phyloP scores from a whole-genome alignment of 257 asterid species.

The Fraxinus cuspidata region DNA sequence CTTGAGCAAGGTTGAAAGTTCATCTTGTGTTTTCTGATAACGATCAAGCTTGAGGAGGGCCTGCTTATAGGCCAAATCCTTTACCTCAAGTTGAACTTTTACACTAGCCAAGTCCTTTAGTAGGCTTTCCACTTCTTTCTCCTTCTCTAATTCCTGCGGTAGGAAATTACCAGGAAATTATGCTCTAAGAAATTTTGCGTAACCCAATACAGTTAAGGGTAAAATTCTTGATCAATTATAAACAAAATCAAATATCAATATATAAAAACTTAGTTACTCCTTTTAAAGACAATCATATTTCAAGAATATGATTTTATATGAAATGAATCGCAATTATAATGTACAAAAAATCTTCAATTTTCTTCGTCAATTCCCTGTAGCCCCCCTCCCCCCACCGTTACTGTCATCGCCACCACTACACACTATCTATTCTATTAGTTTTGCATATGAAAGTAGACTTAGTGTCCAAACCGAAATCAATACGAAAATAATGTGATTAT shows the following conservation, averaged over 20 bases:
- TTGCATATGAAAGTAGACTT: no score
- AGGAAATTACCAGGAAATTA: not conserved
- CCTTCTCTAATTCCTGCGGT: conserved; percentile 39
- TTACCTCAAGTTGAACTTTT: conserved; percentile 45
- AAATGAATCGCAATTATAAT: no score
- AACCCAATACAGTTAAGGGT: no score
- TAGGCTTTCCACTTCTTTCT: conserved; percentile 35
- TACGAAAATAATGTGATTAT: not conserved
- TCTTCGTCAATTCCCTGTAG: not conserved
- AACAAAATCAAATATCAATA: no score
- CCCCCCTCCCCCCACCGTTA: not conserved
- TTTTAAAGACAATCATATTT: not conserved
- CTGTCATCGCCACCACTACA: not conserved
- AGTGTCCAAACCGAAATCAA: no score
- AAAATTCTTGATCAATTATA: no score
- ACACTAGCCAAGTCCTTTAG: conserved; percentile 26
- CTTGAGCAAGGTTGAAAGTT: conserved; percentile 41
- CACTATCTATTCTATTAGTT: no score
- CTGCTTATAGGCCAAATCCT: conserved; percentile 59
- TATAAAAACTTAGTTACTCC: no score
- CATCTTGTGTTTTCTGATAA: conserved; percentile 44
- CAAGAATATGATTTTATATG: no score
- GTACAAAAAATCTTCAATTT: no score
- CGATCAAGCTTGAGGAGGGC: conserved; percentile 46
- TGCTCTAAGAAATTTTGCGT: not conserved